These are phyloP conservation scores for Pisolithus orientalis DNA, from an alignment of 768 basidiomycete genomes.

Conservation along the genomic window DNA sequence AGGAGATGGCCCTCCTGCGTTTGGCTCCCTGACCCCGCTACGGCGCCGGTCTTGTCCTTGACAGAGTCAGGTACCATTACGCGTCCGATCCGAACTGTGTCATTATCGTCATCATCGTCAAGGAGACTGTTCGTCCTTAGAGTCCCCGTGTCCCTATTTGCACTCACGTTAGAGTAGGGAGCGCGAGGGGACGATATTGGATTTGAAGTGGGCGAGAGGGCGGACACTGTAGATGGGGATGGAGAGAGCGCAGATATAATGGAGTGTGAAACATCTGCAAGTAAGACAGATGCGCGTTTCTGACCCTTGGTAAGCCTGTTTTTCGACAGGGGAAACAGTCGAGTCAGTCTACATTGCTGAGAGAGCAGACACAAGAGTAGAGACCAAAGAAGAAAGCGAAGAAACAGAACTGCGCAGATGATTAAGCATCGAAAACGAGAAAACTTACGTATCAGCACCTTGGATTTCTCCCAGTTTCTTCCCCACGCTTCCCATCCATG, in stretches of 20 bases:
- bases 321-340: not conserved
- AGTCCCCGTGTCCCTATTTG: slow-evolving; percentile 12
- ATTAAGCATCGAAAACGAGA: not conserved
- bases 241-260: slow-evolving; percentile 39
- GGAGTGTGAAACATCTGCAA: slow-evolving; percentile 59
- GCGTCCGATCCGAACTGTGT: slow-evolving; percentile 11
- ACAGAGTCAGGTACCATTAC: slow-evolving; percentile 28
- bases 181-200: slow-evolving; percentile 6
- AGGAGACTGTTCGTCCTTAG: slow-evolving; percentile 24
- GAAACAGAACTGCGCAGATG: not conserved
- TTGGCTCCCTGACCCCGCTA: not conserved
- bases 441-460: slow-evolving; percentile 46
- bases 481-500: slow-evolving; percentile 56
- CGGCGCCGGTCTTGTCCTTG: slow-evolving; percentile 11
- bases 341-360: not conserved
- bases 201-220: slow-evolving; percentile 14
- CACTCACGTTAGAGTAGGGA: slow-evolving; percentile 3
- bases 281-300: slow-evolving; percentile 59
- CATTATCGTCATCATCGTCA: slow-evolving; percentile 35
- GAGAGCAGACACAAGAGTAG: too few relatives aligned
- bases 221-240: slow-evolving; percentile 30
- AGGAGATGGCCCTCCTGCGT: slow-evolving; percentile 2
- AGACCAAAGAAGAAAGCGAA: too few relatives aligned
- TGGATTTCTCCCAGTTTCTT: slow-evolving; percentile 57
- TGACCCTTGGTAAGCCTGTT: slow-evolving; percentile 59